Evolutionary conservation across 2,329 filamentous ascomycete genomes (phyloP), one percentile per base, ranked within the genome.

Genomic region (Scedosporium dehoogii): DNA sequence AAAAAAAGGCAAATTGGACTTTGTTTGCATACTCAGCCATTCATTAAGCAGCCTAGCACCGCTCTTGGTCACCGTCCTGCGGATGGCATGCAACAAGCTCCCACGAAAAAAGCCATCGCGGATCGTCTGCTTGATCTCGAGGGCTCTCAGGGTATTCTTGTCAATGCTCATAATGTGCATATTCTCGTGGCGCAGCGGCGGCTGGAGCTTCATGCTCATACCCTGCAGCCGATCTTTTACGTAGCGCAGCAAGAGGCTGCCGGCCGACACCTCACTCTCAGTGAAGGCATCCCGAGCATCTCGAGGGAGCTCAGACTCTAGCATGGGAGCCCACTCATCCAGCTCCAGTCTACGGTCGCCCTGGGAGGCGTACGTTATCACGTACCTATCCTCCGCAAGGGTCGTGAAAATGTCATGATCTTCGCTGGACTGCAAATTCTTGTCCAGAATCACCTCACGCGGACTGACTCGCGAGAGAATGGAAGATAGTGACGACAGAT

Each of bases 151-250:
- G 67, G 89, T 97, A 70, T 92, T 96, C 71, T 89, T 92, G 76
- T 99, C 94, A 67, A 99, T 96, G 59, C 78, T 83, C 90, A 99
- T 94, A 66, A 89, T 86, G 65, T 96, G 85, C 70, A 90, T 80
- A 60, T 84, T 81, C 66, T 89, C 85, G 67, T 91, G 84, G 64
- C 90, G 87, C 42, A 87, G 77, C 2, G 94, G 94, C 55, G 91
- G 86, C 71, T 96, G 92, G 48, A 99, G 81, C 72, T 90, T 91
- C 76, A 96, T 85, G 69, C 85, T 86, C 61, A 87, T 78, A 18
- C 90, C 91, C 68, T 89, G 89, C 18, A 97, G 78, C 60, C 91
- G 86, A 67, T 88, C 85, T 64, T 85, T 84, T 61, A 96, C 88
- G 73, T 97, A 99, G 68, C 90, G 84, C 12, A 99, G 79, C n/a